Percentiles rank a stretch among this genome's conserved stretches.
Evolutionary conservation across 2,329 filamentous ascomycete species (phyloP).

Genomic region (Pseudogymnoascus sp.): DNA sequence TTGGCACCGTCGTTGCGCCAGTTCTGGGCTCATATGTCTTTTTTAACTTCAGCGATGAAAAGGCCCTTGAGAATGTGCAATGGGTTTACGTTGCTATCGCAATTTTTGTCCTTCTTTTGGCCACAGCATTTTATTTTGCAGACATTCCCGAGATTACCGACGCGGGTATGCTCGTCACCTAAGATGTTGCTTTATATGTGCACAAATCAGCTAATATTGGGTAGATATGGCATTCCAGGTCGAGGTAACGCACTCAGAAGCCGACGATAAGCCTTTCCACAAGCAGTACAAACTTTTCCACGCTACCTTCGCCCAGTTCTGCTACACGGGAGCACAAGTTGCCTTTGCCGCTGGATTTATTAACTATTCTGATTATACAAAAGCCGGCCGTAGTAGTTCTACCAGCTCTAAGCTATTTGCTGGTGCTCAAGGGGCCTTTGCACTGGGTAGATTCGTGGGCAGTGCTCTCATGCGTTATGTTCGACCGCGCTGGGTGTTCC

Average conservation of each 20-base stretch:
- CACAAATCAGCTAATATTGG: slow-evolving; percentile 15
- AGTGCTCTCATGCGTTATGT: slow-evolving; percentile 55
- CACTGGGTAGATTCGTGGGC: slow-evolving; percentile 63
- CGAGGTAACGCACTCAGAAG: slow-evolving; percentile 32
- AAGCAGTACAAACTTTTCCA: slow-evolving; percentile 70
- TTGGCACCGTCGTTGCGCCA: slow-evolving; percentile 65
- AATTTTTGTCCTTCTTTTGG: slow-evolving; percentile 47
- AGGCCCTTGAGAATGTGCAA: slow-evolving; percentile 50
- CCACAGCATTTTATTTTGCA: slow-evolving; percentile 49
- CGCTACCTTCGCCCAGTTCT: slow-evolving; percentile 66
- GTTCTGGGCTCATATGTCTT: slow-evolving; percentile 66
- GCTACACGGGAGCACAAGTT: slow-evolving; percentile 64
- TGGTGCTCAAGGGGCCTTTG: slow-evolving; percentile 65
- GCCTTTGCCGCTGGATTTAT: slow-evolving; percentile 60
- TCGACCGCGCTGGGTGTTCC: slow-evolving; percentile 56
- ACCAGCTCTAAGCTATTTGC: slow-evolving; percentile 50
- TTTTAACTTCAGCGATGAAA: slow-evolving; percentile 49
- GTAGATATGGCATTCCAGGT: slow-evolving; percentile 24
- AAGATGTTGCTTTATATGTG: neutral
- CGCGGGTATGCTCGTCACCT: slow-evolving; percentile 49
- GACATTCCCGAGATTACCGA: slow-evolving; percentile 46
- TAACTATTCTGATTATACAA: slow-evolving; percentile 43
- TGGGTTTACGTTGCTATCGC: slow-evolving; percentile 58
- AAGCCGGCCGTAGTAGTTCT: slow-evolving; percentile 24
- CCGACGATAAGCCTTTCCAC: slow-evolving; percentile 50